phyloP scores from a whole-genome alignment of 495 filamentous ascomycete species.

The Penicillium lagena region DNA sequence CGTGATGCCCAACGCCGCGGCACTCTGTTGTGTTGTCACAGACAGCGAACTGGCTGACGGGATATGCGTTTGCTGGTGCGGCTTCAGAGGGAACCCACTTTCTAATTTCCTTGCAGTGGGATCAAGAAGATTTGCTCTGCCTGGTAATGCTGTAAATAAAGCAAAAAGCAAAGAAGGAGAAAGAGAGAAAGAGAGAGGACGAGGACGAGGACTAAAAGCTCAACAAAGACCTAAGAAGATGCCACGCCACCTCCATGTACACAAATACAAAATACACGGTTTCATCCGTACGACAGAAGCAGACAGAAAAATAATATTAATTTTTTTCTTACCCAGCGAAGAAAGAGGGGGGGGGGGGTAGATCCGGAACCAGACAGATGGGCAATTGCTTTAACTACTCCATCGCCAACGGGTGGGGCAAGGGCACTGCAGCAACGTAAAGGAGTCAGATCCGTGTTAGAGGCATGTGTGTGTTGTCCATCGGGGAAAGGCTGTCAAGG shows the following conservation, averaged over 20 bases:
- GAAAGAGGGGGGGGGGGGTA: conserved; percentile 6
- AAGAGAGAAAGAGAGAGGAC: conserved; percentile 3
- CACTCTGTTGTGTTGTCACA: no score
- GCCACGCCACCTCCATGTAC: conserved; percentile 11
- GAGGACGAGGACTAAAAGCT: conserved; percentile 6
- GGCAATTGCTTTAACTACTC: conserved; percentile 3
- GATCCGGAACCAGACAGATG: conserved; percentile 5
- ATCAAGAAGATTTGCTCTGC: no score
- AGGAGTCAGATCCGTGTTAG: conserved; percentile 5
- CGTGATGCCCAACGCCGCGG: conserved; percentile 26
- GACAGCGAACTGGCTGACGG: no score
- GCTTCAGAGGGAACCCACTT: no score
- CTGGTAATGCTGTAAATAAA: no score
- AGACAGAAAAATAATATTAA: conserved; percentile 2
- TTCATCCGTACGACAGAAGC: conserved; percentile 7
- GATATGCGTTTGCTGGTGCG: no score
- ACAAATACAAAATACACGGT: conserved; percentile 10
- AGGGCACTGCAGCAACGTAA: conserved; percentile 5
- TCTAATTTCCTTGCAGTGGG: no score
- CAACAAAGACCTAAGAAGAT: conserved; percentile 6
- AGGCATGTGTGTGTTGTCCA: conserved; percentile 4
- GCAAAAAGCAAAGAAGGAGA: background rate
- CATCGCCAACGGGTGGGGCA: conserved; percentile 18
- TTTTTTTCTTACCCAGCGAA: conserved; percentile 9
- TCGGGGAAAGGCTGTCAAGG: background rate